These are phyloP conservation scores for Phytophthora aleatoria DNA, from an alignment of 352 stramenopile genomes.

Conservation along the genomic window DNA sequence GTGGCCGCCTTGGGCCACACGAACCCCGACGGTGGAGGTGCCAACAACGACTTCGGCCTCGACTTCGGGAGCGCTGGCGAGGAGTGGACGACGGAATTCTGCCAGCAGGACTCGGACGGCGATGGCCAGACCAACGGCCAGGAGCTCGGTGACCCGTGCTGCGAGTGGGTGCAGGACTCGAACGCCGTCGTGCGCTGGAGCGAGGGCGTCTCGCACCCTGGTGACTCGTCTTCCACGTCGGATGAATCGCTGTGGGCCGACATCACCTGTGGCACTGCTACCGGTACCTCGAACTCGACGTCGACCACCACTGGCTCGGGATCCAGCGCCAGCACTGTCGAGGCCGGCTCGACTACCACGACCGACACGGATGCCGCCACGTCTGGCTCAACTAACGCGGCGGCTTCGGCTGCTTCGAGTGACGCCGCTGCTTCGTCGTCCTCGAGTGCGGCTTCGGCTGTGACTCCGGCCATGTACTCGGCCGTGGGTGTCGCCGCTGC, in stretches of 20 bases:
- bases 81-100: constrained; percentile 50
- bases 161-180: constrained; percentile 49
- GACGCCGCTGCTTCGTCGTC: constrained; percentile 14
- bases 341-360: constrained; percentile 17
- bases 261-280: constrained; percentile 31
- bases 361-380: constrained; percentile 8
- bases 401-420: constrained; percentile 2
- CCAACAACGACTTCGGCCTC: constrained; percentile 35
- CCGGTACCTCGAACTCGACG: constrained; percentile 23
- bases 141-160: constrained; percentile 87
- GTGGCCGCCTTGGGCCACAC: constrained; percentile 46
- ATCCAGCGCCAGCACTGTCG: constrained; percentile 18
- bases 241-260: constrained; percentile 38
- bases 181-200: constrained; percentile 32
- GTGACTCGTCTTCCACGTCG: constrained; percentile 30
- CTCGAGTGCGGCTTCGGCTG: constrained; percentile 25
- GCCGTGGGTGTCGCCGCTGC: constrained; percentile 15
- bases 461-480: constrained; percentile 28
- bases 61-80: constrained; percentile 11
- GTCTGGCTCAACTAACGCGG: constrained; percentile 3
- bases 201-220: constrained; percentile 40
- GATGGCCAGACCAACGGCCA: constrained; percentile 86
- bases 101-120: constrained; percentile 71
- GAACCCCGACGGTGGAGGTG: constrained; percentile 30
- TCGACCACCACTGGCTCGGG: constrained; percentile 19